A percentile compares a stretch with the other conserved stretches of the same genome.
Conservation (phyloP, 2,329 filamentous ascomycete species). For the Cladosporium sp. region DNA sequence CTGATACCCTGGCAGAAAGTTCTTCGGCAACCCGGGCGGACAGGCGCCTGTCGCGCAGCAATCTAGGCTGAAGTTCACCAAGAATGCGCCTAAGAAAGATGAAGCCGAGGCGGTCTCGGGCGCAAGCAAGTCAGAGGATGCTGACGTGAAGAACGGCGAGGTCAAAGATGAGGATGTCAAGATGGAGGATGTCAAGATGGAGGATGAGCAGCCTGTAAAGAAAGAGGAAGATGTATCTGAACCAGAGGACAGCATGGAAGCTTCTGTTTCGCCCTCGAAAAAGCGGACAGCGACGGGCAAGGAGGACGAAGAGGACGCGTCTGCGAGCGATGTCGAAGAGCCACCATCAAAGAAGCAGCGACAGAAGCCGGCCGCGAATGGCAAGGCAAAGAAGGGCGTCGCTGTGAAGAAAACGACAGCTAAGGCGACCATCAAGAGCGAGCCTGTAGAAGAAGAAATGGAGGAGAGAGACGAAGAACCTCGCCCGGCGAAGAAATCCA, state of each 20-base stretch:
- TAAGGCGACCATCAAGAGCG: conserved; percentile 13
- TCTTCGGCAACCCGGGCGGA: conserved; percentile 66
- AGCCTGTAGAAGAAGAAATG: conserved; percentile 12
- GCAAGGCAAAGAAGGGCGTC: conserved; percentile 23
- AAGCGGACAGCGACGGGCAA: conserved; percentile 23
- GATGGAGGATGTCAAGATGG: conserved; percentile 30
- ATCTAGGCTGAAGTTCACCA: conserved; percentile 65
- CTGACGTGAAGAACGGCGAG: conserved; percentile 16
- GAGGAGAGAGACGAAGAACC: conserved; percentile 16
- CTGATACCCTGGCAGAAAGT: conserved; percentile 57
- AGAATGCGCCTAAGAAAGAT: conserved; percentile 20
- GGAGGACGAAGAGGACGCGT: conserved; percentile 19
- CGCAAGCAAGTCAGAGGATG: conserved; percentile 1
- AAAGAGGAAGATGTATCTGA: conserved; percentile 19
- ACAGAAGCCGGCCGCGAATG: conserved; percentile 20
- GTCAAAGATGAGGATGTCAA: conserved; percentile 30
- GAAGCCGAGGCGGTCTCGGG: conserved; percentile 12
- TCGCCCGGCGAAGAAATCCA: conserved; percentile 3
- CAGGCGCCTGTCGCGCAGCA: conserved; percentile 60
- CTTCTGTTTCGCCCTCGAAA: conserved; percentile 19
- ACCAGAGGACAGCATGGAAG: conserved; percentile 19
- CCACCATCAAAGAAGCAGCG: conserved; percentile 32
- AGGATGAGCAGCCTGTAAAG: conserved; percentile 20
- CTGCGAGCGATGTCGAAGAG: conserved; percentile 26
- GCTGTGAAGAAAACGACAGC: conserved; percentile 17